Evolutionary conservation across 2,329 filamentous ascomycete species (phyloP), one percentile per base, ranked within the genome.

Genomic region (Aspergillus oerlinghausenensis): DNA sequence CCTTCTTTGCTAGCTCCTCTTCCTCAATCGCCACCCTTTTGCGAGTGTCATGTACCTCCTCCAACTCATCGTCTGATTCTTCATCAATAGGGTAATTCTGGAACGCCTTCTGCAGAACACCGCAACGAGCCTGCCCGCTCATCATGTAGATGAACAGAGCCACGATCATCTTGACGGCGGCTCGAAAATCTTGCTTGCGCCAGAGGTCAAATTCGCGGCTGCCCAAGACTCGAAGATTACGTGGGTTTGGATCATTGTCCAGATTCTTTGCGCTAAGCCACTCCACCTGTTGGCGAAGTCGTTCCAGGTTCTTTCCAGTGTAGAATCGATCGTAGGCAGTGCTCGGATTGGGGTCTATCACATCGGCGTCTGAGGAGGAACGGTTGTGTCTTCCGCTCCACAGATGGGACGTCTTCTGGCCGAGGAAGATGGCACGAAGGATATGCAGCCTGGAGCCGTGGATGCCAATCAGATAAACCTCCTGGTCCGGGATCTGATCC

Each of bases 151-250:
- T 42, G 2, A 60, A 35, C 43, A 71, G 45, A 0, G 60, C 69
- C 6, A 60, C 58, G 3, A 70, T 49, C 5, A 65, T 38, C 3
- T 57, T 55, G 6, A 65, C 29, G 0, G 62, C 66, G 0, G 50
- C 60, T 1, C 14, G 35, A 40, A 69, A 70, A 25, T 68, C 67
- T 3, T 52, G 48, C 43, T 55, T 54, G 0, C 47, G 23, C 67
- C 67, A 70, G 5, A 71, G 57, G 25, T 71, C 62, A 43, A 63
- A 71, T 25, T 71, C 69, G 3, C 56, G 47, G n/a, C 64, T 68
- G 4, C 52, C 65, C 0, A 68, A 47, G 3, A 70, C 55, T 4
- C 63, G 63, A 56, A 71, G 67, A 1, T 59, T 61, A 2, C 57
- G 59, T 1, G 53, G 47, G 10, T 65, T 49, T 0, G 50, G 45